Base-by-base conservation (phyloP, 345 rosid species). In the Bruguiera parviflora region DNA sequence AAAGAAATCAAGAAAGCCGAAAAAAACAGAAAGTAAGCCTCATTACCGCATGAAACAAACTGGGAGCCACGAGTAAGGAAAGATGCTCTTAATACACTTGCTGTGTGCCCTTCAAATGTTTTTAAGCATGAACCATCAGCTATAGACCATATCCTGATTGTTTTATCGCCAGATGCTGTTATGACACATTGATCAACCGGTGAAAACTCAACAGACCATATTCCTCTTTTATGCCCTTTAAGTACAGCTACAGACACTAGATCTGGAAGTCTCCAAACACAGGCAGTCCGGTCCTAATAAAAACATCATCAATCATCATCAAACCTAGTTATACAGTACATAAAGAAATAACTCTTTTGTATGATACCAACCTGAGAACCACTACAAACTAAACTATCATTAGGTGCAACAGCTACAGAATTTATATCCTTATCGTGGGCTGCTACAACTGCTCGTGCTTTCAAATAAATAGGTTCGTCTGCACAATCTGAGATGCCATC, bases 151-250 rank as follows among this genome's bases (percentile, higher is more conserved):
- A 94, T 88, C 78, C 87, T 94, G 66, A 94, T 80, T 24, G 96
- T 89, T 79, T 87, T 88, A 84, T 94, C 99, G 19, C 93, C 99
- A 63, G 99, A 92, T 51, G 96, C 91, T 21, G 99, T 94, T 73
- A 94, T 85, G 62, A 94, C 89, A 83, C 96, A 92, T 75, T 90
- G 92, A 88, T 95, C 99, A 69, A 92, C 86, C 19, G 96, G 92
- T 68, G 99, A 95, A 79, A 95, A 95, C 82, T 95, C 96, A 5
- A 95, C 99, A 63, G 93, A 95, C 96, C 96, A 95, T 70, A 95
- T 68, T 73, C 99, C 93, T 76, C 97, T 86, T 75, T 92, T 92
- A 70, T 95, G 99, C 69, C 99, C 99, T 78, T 65, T 85, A 43
- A 92, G 88, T 47, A 83, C 86, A 59, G 90, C 92, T 57, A 89